phyloP scores from a whole-genome alignment of 768 basidiomycete species.

The Strobilomyces confusus region DNA sequence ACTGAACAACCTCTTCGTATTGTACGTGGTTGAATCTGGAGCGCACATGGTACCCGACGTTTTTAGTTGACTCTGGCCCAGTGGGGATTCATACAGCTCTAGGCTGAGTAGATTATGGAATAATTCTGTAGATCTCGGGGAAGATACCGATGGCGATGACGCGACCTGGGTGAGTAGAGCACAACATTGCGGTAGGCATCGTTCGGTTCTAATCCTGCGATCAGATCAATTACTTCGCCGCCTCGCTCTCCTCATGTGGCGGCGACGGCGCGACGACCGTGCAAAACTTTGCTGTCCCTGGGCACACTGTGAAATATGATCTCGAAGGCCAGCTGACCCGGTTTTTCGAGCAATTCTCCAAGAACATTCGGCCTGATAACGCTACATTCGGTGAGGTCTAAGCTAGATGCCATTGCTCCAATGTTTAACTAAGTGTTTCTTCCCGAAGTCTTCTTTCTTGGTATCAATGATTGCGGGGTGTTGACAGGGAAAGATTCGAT shows the following conservation, averaged over 20 bases:
- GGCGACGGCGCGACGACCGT: neutral
- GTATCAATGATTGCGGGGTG: slow-evolving; percentile 12
- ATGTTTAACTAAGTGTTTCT: neutral
- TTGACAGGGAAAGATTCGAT: neutral
- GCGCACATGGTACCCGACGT: neutral
- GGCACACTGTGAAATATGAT: slow-evolving; percentile 7
- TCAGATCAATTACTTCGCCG: slow-evolving; percentile 7
- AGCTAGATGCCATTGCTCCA: neutral
- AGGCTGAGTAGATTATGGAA: neutral
- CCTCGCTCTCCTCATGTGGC: neutral
- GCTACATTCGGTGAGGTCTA: slow-evolving; percentile 1
- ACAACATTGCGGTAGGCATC: neutral
- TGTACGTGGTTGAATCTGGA: neutral
- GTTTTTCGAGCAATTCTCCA: slow-evolving; percentile 1
- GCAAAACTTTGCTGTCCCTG: slow-evolving; percentile 10
- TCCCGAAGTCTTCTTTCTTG: slow-evolving; percentile 5
- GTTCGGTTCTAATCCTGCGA: neutral
- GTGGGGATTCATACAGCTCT: slow-evolving; percentile 14
- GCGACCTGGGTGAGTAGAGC: slow-evolving; percentile 7
- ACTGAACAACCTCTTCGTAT: slow-evolving; percentile 7
- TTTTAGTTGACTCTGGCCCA: neutral
- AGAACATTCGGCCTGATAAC: neutral
- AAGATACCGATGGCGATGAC: neutral
- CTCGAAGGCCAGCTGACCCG: slow-evolving; percentile 2
- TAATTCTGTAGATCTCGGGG: neutral